Evolutionary conservation across 768 basidiomycete species (phyloP).

Genomic region (Tephrocybe sp.): DNA sequence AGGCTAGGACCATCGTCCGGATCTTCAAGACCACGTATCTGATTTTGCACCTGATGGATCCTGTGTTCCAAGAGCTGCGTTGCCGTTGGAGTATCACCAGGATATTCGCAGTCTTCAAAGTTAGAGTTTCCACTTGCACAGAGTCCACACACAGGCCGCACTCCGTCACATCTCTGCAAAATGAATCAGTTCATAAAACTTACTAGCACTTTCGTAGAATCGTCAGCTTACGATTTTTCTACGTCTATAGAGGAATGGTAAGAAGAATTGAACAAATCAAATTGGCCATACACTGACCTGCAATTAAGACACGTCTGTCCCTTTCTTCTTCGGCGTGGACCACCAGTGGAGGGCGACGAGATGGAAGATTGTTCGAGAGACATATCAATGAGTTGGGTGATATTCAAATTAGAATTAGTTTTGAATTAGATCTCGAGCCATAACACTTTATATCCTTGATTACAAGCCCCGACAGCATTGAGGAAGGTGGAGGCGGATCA

Average conservation of each 20-base stretch:
- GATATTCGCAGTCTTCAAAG: constrained; percentile 18
- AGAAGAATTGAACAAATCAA: too few species aligned
- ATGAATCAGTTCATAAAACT: too few species aligned
- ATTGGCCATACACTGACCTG: constrained; percentile 9
- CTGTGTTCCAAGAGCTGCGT: constrained; percentile 10
- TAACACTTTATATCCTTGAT: too few species aligned
- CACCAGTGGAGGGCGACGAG: not conserved
- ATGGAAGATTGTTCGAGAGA: not conserved
- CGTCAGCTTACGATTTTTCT: constrained; percentile 12
- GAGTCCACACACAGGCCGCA: constrained; percentile 6
- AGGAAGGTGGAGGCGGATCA: too few species aligned
- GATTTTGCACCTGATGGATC: constrained; percentile 8
- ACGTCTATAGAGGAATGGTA: not conserved
- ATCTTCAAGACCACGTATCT: constrained; percentile 6
- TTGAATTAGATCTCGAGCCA: too few species aligned
- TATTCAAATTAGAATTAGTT: too few species aligned
- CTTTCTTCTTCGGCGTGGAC: constrained; percentile 7
- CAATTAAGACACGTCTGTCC: constrained; percentile 15
- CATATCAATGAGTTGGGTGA: not conserved
- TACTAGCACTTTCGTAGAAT: not conserved
- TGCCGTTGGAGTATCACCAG: constrained; percentile 3
- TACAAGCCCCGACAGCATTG: too few species aligned
- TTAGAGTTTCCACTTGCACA: constrained; percentile 3
- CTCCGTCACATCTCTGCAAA: constrained; percentile 14
- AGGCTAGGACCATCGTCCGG: not conserved